phyloP scores from a whole-genome alignment of 2,329 filamentous ascomycete species.

The Ophiognomonia clavigignenti-juglandacearum region DNA sequence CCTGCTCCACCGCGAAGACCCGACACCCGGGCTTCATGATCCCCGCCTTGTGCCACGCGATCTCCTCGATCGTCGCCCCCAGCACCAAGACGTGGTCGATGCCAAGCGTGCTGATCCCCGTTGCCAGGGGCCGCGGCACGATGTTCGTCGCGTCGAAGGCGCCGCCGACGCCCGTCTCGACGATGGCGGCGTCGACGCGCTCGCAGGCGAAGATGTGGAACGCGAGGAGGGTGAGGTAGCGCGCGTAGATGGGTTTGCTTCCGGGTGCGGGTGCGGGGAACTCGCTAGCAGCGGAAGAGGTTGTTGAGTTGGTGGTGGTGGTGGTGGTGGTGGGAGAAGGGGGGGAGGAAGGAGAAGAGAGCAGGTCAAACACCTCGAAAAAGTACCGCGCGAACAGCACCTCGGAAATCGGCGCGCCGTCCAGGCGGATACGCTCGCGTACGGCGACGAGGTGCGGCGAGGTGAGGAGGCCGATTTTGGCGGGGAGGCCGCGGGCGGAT shows the following conservation, averaged over 20 bases:
- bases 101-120: conserved; percentile 61
- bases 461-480: conserved; percentile 59
- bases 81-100: conserved; percentile 64
- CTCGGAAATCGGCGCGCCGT: conserved; percentile 53
- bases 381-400: conserved; percentile 60
- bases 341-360: conserved; percentile 27
- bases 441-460: conserved; percentile 65
- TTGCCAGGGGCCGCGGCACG: conserved; percentile 41
- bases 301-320: no score
- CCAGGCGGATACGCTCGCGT: conserved; percentile 61
- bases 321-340: conserved; percentile 23
- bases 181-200: conserved; percentile 43
- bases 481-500: conserved; percentile 26
- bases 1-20: conserved; percentile 54
- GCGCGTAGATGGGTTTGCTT: conserved; percentile 51
- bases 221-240: conserved; percentile 37
- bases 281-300: no score
- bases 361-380: conserved; percentile 61
- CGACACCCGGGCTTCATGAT: conserved; percentile 59
- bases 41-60: conserved; percentile 71
- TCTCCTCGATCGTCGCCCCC: conserved; percentile 58
- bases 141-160: conserved; percentile 67
- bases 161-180: conserved; percentile 64
- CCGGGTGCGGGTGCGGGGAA: no score
- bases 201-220: conserved; percentile 18